Percentiles rank a stretch among this genome's conserved stretches.
phyloP scores from a whole-genome alignment of 148 eudicot species.

The Fagopyrum esculentum region DNA sequence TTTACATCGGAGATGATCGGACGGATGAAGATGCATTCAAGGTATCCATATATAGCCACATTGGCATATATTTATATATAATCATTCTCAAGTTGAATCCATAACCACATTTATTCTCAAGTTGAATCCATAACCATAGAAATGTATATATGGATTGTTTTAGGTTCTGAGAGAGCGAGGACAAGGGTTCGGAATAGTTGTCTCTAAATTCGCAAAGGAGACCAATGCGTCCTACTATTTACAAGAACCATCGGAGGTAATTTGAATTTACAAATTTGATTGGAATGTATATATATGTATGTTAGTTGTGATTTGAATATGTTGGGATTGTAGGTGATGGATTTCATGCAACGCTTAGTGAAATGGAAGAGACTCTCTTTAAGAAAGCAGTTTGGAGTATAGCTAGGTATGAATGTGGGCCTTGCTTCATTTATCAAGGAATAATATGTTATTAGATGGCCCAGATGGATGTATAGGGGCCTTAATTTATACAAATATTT shows the following conservation, averaged over 20 bases:
- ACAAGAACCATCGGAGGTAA: slow-evolving; percentile 87
- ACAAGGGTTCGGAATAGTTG: slow-evolving; percentile 92
- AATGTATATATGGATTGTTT: neutral
- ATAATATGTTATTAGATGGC: too few species aligned
- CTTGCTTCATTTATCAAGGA: too few species aligned
- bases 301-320: neutral
- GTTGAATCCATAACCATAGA: too few species aligned
- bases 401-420: neutral
- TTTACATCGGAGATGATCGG: slow-evolving; percentile 89
- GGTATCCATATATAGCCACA: slow-evolving; percentile 28
- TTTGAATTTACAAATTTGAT: neutral
- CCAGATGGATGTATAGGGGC: too few species aligned
- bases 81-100: too few species aligned
- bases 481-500: too few species aligned
- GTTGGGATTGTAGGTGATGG: slow-evolving; percentile 49
- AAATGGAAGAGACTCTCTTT: slow-evolving; percentile 37
- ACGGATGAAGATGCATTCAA: slow-evolving; percentile 95
- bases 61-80: too few species aligned
- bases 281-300: neutral
- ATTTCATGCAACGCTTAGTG: slow-evolving; percentile 64
- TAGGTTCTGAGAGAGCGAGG: slow-evolving; percentile 72
- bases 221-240: slow-evolving; percentile 79
- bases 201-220: slow-evolving; percentile 72
- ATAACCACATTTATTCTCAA: too few species aligned
- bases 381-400: slow-evolving; percentile 4